phyloP scores from a whole-genome alignment of 768 basidiomycete species.

The Xerocomellus chrysenteron region DNA sequence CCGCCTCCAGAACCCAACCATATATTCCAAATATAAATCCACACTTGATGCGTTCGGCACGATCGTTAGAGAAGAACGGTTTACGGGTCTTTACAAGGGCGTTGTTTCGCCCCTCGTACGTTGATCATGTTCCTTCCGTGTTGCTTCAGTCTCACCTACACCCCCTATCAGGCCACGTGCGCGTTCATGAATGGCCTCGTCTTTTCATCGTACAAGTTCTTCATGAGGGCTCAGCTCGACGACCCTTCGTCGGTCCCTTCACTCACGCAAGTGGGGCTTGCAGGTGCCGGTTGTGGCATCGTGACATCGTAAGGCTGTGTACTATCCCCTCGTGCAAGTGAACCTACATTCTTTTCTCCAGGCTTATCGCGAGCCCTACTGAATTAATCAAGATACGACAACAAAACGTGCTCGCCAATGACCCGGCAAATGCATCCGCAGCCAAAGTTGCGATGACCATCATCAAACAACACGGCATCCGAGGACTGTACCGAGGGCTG shows the following conservation, averaged over 20 bases:
- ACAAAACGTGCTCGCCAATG: constrained; percentile 48
- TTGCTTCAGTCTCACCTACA: not conserved
- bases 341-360: constrained; percentile 24
- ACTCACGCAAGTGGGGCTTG: constrained; percentile 69
- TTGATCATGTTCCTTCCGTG: not conserved
- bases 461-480: constrained; percentile 52
- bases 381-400: constrained; percentile 89
- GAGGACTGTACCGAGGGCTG: constrained; percentile 76
- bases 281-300: constrained; percentile 79
- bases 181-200: constrained; percentile 84
- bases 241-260: constrained; percentile 51
- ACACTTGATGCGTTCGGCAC: constrained; percentile 64
- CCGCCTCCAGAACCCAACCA: constrained; percentile 66
- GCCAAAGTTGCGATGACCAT: constrained; percentile 56
- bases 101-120: constrained; percentile 77
- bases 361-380: constrained; percentile 76
- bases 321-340: not conserved
- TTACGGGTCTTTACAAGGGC: constrained; percentile 72
- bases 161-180: constrained; percentile 50
- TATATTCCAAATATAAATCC: constrained; percentile 57
- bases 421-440: constrained; percentile 42
- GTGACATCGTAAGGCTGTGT: constrained; percentile 63
- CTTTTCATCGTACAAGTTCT: constrained; percentile 80
- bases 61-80: constrained; percentile 68
- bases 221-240: constrained; percentile 66